Percentiles rank a stretch among this genome's conserved stretches.
These are phyloP conservation scores for Clohesyomyces aquaticus DNA, from an alignment of 495 filamentous ascomycete genomes.

Conservation along the genomic window DNA sequence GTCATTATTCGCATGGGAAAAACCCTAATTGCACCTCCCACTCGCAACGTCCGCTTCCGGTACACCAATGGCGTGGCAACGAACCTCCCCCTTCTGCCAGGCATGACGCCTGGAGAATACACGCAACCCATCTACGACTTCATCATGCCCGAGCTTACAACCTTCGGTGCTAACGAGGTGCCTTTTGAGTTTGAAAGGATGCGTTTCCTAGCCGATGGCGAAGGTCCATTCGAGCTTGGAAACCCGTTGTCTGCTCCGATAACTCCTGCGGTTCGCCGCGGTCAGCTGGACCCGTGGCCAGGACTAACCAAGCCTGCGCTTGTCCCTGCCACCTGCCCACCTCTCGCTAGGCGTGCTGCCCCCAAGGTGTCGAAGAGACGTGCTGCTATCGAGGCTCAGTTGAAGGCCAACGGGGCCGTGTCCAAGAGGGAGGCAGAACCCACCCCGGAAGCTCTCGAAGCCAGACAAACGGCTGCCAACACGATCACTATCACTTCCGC, in stretches of 20 bases:
- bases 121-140: conserved; percentile 2
- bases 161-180: background rate
- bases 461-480: background rate
- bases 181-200: background rate
- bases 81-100: background rate
- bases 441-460: too few relatives aligned
- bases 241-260: background rate
- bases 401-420: background rate
- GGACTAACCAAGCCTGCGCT: background rate
- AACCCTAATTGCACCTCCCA: background rate
- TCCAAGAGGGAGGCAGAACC: too few relatives aligned
- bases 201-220: background rate
- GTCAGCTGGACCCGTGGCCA: conserved; percentile 4
- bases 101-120: background rate
- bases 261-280: background rate
- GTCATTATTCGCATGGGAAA: background rate
- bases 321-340: background rate
- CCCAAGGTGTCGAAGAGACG: background rate
- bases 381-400: background rate
- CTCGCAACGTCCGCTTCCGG: conserved; percentile 7
- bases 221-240: background rate
- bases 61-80: background rate
- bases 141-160: conserved; percentile 1
- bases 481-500: background rate
- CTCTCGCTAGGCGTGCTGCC: background rate